These are phyloP conservation scores for Metschnikowia gelsemii DNA, from an alignment of 805 yeast species.

Conservation along the genomic window DNA sequence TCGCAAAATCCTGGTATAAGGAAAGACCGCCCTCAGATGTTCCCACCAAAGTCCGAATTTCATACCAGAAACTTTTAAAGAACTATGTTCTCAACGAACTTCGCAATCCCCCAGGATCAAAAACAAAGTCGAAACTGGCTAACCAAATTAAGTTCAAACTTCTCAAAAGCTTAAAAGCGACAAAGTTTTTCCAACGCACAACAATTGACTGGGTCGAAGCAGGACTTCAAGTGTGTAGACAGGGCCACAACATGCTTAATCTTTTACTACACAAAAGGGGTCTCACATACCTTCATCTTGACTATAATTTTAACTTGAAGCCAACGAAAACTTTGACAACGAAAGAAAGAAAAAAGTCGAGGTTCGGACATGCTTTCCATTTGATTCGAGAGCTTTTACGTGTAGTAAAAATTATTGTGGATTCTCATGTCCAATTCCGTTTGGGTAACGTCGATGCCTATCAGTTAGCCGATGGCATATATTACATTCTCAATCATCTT, in stretches of 20 bases:
- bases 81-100: slow-evolving; percentile 69
- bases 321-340: slow-evolving; percentile 96
- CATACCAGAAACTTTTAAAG: slow-evolving; percentile 88
- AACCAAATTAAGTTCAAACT: slow-evolving; percentile 55
- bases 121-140: slow-evolving; percentile 32
- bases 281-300: slow-evolving; percentile 86
- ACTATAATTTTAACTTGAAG: slow-evolving; percentile 91
- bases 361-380: slow-evolving; percentile 97
- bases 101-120: slow-evolving; percentile 41
- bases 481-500: slow-evolving; percentile 86
- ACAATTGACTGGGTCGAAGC: slow-evolving; percentile 98
- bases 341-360: slow-evolving; percentile 90
- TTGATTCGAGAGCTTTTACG: slow-evolving; percentile 84
- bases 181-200: slow-evolving; percentile 89
- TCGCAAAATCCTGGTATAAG: slow-evolving; percentile 78
- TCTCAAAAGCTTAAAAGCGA: slow-evolving; percentile 63
- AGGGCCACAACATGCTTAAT: slow-evolving; percentile 92
- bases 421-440: slow-evolving; percentile 88
- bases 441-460: slow-evolving; percentile 89
- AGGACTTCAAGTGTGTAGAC: slow-evolving; percentile 88
- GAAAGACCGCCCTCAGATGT: slow-evolving; percentile 60
- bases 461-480: slow-evolving; percentile 92
- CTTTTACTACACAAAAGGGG: slow-evolving; percentile 88
- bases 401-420: slow-evolving; percentile 82
- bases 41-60: slow-evolving; percentile 77